Conservation (phyloP, 257 asterid genomes). For the Knoxia roxburghii region DNA sequence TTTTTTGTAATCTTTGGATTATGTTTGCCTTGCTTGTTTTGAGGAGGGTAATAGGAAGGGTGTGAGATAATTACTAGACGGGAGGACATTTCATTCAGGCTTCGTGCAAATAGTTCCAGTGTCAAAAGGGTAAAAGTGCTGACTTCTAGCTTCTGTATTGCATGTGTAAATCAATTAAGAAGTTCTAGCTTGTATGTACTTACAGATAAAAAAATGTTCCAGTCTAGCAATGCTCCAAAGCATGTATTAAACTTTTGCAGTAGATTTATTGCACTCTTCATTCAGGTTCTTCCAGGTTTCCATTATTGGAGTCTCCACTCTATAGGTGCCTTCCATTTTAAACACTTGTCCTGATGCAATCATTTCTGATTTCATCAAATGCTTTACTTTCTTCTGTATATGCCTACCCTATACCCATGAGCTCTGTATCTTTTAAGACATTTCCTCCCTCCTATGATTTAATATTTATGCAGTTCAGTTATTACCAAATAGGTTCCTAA, state of each 20-base stretch:
- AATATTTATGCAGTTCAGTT: background rate
- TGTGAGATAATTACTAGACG: background rate
- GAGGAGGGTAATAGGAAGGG: background rate
- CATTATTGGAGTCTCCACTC: background rate
- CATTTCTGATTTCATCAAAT: background rate
- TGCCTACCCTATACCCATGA: background rate
- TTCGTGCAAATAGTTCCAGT: too few species aligned
- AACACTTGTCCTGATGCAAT: background rate
- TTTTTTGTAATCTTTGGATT: background rate
- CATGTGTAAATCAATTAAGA: background rate
- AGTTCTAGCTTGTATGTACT: background rate
- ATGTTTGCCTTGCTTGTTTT: background rate
- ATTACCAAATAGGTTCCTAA: slow-evolving; percentile 37
- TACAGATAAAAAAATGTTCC: background rate
- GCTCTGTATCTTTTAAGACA: background rate
- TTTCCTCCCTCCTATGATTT: slow-evolving; percentile 10
- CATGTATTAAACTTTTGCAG: background rate
- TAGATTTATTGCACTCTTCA: background rate
- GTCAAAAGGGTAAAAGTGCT: too few species aligned
- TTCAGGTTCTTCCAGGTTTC: background rate
- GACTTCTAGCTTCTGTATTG: background rate
- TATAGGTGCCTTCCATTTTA: background rate
- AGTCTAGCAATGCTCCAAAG: background rate
- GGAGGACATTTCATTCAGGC: background rate
- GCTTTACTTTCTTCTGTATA: background rate